Evolutionary conservation across 2,329 filamentous ascomycete species (phyloP), one percentile per base, ranked within the genome.

Genomic region (Myotisia sp.): DNA sequence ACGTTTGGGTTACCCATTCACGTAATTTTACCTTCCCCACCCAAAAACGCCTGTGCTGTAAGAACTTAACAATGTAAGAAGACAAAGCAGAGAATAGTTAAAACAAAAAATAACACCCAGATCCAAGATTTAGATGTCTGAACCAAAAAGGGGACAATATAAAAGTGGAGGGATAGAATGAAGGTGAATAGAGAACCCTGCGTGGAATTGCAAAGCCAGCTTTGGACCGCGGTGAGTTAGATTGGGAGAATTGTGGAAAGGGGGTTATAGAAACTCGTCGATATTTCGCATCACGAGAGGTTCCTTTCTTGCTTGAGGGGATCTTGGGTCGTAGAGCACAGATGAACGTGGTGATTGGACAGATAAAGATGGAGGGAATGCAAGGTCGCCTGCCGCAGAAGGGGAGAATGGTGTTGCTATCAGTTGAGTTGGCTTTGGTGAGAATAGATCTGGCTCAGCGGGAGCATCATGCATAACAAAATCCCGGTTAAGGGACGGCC

Each of bases 391-490:
- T 8, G 50, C 50, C 12, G 45, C 42, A 8, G 50, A 49, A 12
- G 36, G 51, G 4, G 54, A 51, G 34, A 62, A 50, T 3, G 58
- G 53, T 5, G 54, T 51, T 4, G 55, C 49, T 41, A 60, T 45
- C 37, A 64, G 65, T 26, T 57, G 56, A 5, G 53, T 55, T 2
- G 59, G 60, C 26, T 61, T 50, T 2, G 63, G 63, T 2, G 63
- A 65, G 34, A 65, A 58, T 6, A 35, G 3, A 18, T 51, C 45
- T 4, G 59, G 55, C 7, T 49, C 43, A n/a, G 21, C 14, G 32
- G 32, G 6, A 12, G 32, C 7, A 39, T 60, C 56, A 26, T 57
- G 53, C 41, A 54, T 51, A 30, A 58, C 56, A 4, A 57, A 41
- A 38, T 58, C 54, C 37, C 56, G 54, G 28, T 45, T 47, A 4